Base-by-base conservation (phyloP, 2,329 filamentous ascomycete genomes). In the Talaromyces atroroseus region DNA sequence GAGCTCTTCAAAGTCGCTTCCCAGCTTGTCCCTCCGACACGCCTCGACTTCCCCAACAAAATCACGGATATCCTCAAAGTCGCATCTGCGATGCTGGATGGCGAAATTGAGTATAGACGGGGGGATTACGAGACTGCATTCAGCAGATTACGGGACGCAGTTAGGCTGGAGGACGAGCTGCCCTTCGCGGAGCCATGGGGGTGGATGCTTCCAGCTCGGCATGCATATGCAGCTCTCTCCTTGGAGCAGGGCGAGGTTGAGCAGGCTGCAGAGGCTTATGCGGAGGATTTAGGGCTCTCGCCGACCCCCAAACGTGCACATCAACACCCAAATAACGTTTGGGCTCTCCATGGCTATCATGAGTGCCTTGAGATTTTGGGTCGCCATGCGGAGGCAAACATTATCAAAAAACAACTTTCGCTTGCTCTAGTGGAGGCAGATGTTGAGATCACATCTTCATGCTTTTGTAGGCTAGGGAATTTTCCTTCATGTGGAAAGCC, bases 291-390 rank as follows among this genome's bases (percentile, higher is more conserved):
- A 5, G 83, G 83, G 0, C 62, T 83, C 4, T 75, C 77, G 34
- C 80, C 83, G 20, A 58, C 45, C 2, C 47, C 45, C 2, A 34
- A 40, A 11, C 50, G 56, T 20, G 51, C 56, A 1, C 74, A 82
- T 44, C 80, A 81, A 58, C 87, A 89, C 68, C 84, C 80, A 1
- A 84, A 84, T 45, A 90, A 90, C 59, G 82, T 90, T 0, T 90
- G 87, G 87, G 80, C 85, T 1, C 67, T 90, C 57, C 84, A 88
- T 61, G 87, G 87, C 0, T 86, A 83, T 62, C 79, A 88, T 60
- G 87, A 90, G 70, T 88, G 87, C 64, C 65, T 89, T 42, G 59
- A 76, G 3, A 80, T 72, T 59, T 65, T 85, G 7, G 82, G 80
- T 0, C 69, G 75, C 32, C 32, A 46, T 38, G 56, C 50, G 8